Percentiles rank a stretch among this genome's conserved stretches.
phyloP scores from a whole-genome alignment of 169 alveolate species.

The Eimeria zaria region DNA sequence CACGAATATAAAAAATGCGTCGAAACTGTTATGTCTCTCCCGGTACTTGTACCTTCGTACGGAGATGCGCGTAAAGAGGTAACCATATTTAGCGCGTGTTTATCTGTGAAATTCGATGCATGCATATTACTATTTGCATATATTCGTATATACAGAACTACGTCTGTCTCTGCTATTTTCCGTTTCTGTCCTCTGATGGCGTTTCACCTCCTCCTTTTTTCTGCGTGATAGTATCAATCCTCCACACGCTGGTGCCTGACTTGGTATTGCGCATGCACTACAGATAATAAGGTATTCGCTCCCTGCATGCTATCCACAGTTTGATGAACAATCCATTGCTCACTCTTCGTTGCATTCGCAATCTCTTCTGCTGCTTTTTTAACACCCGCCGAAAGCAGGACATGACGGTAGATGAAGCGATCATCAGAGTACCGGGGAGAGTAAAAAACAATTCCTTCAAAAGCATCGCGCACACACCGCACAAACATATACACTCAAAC shows the following conservation, averaged over 20 bases:
- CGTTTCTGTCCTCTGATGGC: background rate
- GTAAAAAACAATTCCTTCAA: slow-evolving; percentile 91
- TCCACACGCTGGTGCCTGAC: background rate
- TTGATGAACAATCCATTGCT: slow-evolving; percentile 3
- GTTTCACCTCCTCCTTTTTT: background rate
- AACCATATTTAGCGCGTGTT: background rate
- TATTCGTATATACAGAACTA: background rate
- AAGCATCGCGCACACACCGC: background rate
- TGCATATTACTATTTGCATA: background rate
- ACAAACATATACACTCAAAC: background rate
- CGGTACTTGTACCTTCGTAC: background rate
- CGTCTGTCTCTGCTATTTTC: background rate
- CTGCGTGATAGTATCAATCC: background rate
- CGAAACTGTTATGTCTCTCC: background rate
- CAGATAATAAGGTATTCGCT: background rate
- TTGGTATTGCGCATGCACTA: slow-evolving; percentile 6
- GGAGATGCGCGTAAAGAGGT: background rate
- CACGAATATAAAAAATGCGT: background rate
- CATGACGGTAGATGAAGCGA: slow-evolving; percentile 92
- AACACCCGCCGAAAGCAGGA: slow-evolving; percentile 91
- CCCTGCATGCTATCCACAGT: background rate
- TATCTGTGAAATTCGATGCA: background rate
- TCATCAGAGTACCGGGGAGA: slow-evolving; percentile 93
- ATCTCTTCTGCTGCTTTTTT: slow-evolving; percentile 90
- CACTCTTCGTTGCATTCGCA: slow-evolving; percentile 60